Conservation (phyloP, 2,329 filamentous ascomycete species). For the Atkinsonella hypoxylon region DNA sequence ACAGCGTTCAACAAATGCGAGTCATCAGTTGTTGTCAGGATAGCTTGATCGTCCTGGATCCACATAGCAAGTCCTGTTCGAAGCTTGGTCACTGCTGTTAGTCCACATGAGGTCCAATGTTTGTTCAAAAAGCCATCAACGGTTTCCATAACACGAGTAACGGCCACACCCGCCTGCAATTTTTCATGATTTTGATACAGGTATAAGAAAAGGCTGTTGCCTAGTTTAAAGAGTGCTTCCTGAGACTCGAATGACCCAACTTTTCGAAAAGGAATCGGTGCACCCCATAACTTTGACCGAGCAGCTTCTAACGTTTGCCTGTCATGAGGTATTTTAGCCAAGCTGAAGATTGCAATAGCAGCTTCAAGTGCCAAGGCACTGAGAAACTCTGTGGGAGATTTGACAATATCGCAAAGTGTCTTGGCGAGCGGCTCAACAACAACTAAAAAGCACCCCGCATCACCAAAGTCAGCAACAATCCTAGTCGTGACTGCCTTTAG, state of each 20-base stretch:
- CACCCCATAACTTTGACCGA: slow-evolving; percentile 50
- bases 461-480: slow-evolving; percentile 51
- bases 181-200: slow-evolving; percentile 38
- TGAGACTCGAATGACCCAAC: slow-evolving; percentile 49
- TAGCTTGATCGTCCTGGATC: slow-evolving; percentile 45
- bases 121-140: slow-evolving; percentile 27
- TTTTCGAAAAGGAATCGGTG: slow-evolving; percentile 15
- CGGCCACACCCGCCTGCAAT: slow-evolving; percentile 23
- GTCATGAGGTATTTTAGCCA: slow-evolving; percentile 44
- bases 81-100: slow-evolving; percentile 44
- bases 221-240: slow-evolving; percentile 51
- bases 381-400: slow-evolving; percentile 5
- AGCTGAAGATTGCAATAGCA: slow-evolving; percentile 24
- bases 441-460: slow-evolving; percentile 51
- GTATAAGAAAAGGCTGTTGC: slow-evolving; percentile 37
- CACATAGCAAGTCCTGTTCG: slow-evolving; percentile 52
- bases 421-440: slow-evolving; percentile 62
- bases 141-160: not conserved
- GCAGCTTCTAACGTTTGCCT: slow-evolving; percentile 53
- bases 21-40: slow-evolving; percentile 29
- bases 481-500: slow-evolving; percentile 44
- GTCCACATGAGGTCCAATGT: not conserved
- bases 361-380: slow-evolving; percentile 24
- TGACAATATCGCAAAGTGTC: slow-evolving; percentile 27
- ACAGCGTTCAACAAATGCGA: slow-evolving; percentile 26